Evolutionary conservation across 2,329 filamentous ascomycete species (phyloP).

Genomic region (Talaromyces atroroseus): DNA sequence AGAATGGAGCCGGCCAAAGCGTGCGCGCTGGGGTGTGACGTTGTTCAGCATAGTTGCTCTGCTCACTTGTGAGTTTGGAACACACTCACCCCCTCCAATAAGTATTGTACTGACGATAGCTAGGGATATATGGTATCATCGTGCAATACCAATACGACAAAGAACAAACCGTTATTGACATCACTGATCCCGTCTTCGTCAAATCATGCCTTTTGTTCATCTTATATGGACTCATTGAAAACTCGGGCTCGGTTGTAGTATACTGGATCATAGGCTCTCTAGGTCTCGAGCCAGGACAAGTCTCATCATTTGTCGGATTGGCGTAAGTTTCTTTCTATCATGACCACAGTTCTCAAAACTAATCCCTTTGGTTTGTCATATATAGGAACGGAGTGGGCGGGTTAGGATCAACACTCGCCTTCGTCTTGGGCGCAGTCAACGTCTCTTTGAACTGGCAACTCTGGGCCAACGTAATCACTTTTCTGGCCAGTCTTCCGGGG

Average conservation of each 20-base stretch:
- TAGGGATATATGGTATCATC: slow-evolving; percentile 4
- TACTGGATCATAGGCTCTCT: slow-evolving; percentile 10
- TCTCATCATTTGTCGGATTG: slow-evolving; percentile 2
- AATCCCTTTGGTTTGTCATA: neutral
- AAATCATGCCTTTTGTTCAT: slow-evolving; percentile 5
- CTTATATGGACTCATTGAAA: slow-evolving; percentile 2
- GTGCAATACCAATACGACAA: slow-evolving; percentile 8
- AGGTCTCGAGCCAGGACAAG: slow-evolving; percentile 1
- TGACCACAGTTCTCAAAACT: neutral
- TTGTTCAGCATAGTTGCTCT: neutral
- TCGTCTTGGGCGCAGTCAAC: slow-evolving; percentile 1
- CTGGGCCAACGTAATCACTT: slow-evolving; percentile 10
- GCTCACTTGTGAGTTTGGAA: neutral
- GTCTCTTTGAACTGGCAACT: slow-evolving; percentile 2
- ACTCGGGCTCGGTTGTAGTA: neutral
- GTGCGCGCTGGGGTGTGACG: neutral
- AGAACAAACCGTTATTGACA: neutral
- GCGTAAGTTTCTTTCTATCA: neutral
- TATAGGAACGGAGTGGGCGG: neutral
- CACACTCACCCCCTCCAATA: neutral
- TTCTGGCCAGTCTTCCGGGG: neutral
- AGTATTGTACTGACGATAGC: neutral
- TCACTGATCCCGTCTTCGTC: neutral
- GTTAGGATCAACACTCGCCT: neutral
- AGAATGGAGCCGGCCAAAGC: neutral